Evolutionary conservation across 495 filamentous ascomycete genomes (phyloP).

Genomic region (Talaromyces liani): DNA sequence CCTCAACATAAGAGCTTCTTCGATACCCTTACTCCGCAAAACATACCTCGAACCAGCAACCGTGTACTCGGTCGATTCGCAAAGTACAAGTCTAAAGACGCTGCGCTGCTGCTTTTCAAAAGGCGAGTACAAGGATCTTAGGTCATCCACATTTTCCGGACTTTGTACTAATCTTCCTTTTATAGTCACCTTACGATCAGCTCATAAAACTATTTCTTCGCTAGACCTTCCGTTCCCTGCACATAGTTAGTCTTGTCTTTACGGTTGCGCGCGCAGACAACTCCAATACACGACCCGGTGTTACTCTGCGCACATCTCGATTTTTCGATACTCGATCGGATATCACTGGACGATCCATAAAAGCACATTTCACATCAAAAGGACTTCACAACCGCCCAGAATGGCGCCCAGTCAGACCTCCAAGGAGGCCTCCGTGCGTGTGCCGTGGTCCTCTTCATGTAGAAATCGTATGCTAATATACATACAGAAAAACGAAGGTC

Average conservation of each 20-base stretch:
- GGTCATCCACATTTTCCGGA: not conserved
- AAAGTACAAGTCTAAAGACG: not conserved
- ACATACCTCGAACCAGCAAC: not conserved
- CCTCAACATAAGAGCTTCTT: not conserved
- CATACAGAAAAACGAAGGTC: slow-evolving; percentile 20
- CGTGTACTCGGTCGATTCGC: not conserved
- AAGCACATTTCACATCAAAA: not conserved
- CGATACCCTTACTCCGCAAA: not conserved
- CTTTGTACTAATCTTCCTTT: not conserved
- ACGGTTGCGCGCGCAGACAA: slow-evolving; percentile 1
- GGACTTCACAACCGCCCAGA: not conserved
- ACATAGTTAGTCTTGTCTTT: not conserved
- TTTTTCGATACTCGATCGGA: not conserved
- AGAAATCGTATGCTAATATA: not conserved
- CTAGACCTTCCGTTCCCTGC: not conserved
- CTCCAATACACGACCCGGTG: slow-evolving; percentile 3
- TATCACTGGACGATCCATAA: not conserved
- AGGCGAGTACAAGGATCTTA: not conserved
- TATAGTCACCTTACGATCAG: not conserved
- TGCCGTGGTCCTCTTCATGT: not conserved
- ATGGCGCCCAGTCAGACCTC: slow-evolving; percentile 5
- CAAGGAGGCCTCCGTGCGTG: not conserved
- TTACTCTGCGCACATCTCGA: not conserved
- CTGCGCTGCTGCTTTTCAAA: not conserved
- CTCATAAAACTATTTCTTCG: not conserved